phyloP scores from a whole-genome alignment of 164 flowering plant genomes.

The Platanus orientalis region DNA sequence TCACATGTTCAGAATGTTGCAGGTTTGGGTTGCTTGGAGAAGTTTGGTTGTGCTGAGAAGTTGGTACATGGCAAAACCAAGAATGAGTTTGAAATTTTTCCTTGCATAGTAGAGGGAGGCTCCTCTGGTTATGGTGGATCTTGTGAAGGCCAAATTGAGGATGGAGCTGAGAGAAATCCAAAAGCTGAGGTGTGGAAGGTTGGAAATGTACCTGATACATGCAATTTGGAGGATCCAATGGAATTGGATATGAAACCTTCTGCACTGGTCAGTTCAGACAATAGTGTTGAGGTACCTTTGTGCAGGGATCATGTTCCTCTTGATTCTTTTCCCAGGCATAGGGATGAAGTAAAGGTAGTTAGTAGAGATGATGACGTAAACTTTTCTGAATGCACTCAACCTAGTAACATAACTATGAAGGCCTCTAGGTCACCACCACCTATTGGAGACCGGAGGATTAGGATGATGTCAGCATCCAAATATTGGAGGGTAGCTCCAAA shows the following conservation, averaged over 20 bases:
- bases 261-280: constrained; percentile 47
- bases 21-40: constrained; percentile 37
- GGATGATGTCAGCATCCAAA: constrained; percentile 62
- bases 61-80: constrained; percentile 26
- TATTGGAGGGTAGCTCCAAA: too few relatives aligned
- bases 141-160: constrained; percentile 30
- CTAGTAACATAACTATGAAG: constrained; percentile 39
- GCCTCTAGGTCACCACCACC: constrained; percentile 41
- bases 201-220: constrained; percentile 22
- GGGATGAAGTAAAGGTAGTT: constrained; percentile 55
- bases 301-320: constrained; percentile 30
- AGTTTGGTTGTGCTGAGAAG: constrained; percentile 27
- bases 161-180: constrained; percentile 16
- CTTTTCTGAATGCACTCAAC: constrained; percentile 68
- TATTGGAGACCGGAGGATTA: constrained; percentile 55
- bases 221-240: constrained; percentile 29
- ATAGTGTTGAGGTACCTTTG: constrained; percentile 38
- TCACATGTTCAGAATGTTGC: too few relatives aligned
- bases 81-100: constrained; percentile 27
- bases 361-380: constrained; percentile 95
- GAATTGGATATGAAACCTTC: constrained; percentile 40
- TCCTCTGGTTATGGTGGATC: constrained; percentile 20
- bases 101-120: constrained; percentile 25
- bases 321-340: too few relatives aligned
- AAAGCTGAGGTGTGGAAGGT: constrained; percentile 17